Evolutionary conservation across 2,329 filamentous ascomycete species (phyloP), one percentile per base, ranked within the genome.

Genomic region (Diaporthe eres): DNA sequence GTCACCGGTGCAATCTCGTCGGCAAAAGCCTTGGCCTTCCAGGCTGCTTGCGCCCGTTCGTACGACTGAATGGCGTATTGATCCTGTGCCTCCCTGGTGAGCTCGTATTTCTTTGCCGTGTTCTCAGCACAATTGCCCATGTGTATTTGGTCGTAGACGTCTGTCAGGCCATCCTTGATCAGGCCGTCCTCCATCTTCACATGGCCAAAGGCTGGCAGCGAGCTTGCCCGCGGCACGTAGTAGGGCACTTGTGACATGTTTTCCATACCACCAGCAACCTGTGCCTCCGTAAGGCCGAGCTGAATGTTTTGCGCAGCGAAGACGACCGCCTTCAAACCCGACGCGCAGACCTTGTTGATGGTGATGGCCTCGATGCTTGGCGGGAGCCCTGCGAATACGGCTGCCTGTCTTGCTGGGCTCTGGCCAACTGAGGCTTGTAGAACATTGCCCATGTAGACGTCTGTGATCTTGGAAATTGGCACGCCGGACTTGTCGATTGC

Each of bases 391-490:
- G 97, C 95, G 82, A 97, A 96, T 76, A 98, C 94, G 78, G 92
- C 88, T 15, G 97, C 97, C 86, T 99, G 97, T 67, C 97, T 92
- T 31, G 97, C 96, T 2, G 97, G 97, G 0, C 97, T 92, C 86
- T 99, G 97, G 61, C 97, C 97, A 8, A 97, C 90, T 25, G 90
- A 91, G 60, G 90, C 96, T 84, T 95, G 93, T 55, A 98, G 90
- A 13, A 98, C 97, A 81, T 98, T 98, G 82, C 97, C 97, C 94
- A 98, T 98, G 87, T 98, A 98, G 22, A 98, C 95, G 85, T 98
- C 94, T 78, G 93, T 94, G 81, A 98, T 95, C 82, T 94, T 94
- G 47, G 93, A 92, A 71, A 92, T 84, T 2, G 97, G 96, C 9
- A 98, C 90, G 78, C 92, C 93, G 71, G 96, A 97, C 85, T 97